Base-by-base conservation (phyloP, 805 yeast species). In the Candida michaelii region DNA sequence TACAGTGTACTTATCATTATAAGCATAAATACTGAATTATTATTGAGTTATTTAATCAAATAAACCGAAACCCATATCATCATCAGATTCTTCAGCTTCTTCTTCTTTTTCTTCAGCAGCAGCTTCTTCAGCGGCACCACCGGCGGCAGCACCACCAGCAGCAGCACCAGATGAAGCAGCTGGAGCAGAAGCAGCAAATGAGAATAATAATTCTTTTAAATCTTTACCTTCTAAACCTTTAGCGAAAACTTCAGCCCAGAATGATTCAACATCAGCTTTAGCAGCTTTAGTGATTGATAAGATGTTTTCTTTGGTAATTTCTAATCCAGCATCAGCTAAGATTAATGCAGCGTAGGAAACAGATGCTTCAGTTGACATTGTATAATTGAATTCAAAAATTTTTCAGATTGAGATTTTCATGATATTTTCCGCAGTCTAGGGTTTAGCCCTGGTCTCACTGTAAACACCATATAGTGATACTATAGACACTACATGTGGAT, bases 261-360 rank as follows among this genome's bases (percentile, higher is more conserved):
- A 80, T 64, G 73, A 46, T 48, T 86, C 95, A 64, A 85, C 87
- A 45, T 78, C 73, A 64, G 89, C 82, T 69, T 88, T 86, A 59
- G 96, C 96, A 59, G 95, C 87, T 63, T 74, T 64, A 70, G 88
- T 74, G 68, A 88, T 73, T 55, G 93, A 71, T 64, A 80, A 71
- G 60, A 88, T 77, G 80, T 87, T 88, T 71, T 85, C 91, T 59
- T 93, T 49, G 55, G 96, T 80, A 82, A 93, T 81, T 74, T 90
- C 97, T 66, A 89, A 77, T 66, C 89, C 97, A 65, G 97, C 88
- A 70, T 91, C 99, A 58, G 97, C 96, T 74, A 91, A 82, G 78
- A 91, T 89, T 74, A 91, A 83, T 68, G 98, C 96, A 73, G 99
- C 98, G 86, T 89, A 89, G 62, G 97, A 86, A 69, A 89, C 88